A percentile compares a stretch with the other conserved stretches of the same genome.
Conservation (phyloP, 257 asterid species). For the Jaltomata sinuosa region DNA sequence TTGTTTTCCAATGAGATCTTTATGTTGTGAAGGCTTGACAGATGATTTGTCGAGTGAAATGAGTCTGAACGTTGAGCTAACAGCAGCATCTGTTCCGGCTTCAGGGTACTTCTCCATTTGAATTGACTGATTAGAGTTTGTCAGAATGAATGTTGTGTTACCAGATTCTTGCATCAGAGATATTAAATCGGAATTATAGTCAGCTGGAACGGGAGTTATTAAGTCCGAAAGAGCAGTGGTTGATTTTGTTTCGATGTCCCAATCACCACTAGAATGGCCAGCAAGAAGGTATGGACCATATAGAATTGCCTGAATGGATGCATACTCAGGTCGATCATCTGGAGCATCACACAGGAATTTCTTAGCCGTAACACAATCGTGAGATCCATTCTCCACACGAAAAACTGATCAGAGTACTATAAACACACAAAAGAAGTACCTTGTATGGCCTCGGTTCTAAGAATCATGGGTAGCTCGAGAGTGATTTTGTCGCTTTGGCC, state of each 20-base stretch:
- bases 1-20: conserved; percentile 26
- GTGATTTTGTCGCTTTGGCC: conserved; percentile 47
- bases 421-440: conserved; percentile 24
- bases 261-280: conserved; percentile 56
- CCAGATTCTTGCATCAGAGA: conserved; percentile 60
- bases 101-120: conserved; percentile 36
- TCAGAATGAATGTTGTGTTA: conserved; percentile 15
- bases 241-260: conserved; percentile 47
- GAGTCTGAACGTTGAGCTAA: conserved; percentile 48
- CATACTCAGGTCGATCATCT: conserved; percentile 68
- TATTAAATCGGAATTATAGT: conserved; percentile 31
- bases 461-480: conserved; percentile 51
- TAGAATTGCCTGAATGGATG: conserved; percentile 64
- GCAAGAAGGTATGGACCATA: conserved; percentile 94
- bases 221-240: conserved; percentile 34
- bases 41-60: conserved; percentile 9
- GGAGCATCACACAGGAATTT: not conserved
- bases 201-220: conserved; percentile 45
- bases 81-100: conserved; percentile 54
- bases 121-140: conserved; percentile 33
- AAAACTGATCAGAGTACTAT: not conserved
- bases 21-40: conserved; percentile 12
- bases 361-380: not conserved
- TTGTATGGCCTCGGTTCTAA: conserved; percentile 69
- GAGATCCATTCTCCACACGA: not conserved